These are phyloP conservation scores for Didymella glomerata DNA, from an alignment of 2,329 filamentous ascomycete genomes.

Conservation along the genomic window DNA sequence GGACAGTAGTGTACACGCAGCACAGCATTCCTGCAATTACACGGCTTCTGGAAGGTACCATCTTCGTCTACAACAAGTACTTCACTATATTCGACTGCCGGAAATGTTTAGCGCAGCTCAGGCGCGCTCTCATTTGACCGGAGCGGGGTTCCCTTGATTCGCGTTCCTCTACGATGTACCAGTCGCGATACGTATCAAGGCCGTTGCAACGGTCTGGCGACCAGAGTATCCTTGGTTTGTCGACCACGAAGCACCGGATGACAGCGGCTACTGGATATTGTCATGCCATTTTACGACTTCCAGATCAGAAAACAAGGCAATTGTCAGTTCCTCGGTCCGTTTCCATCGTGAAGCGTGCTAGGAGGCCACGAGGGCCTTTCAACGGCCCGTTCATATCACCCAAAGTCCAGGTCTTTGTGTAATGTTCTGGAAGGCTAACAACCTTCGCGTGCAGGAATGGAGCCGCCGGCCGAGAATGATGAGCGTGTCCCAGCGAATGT, in stretches of 20 bases:
- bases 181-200: neutral
- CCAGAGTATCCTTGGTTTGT: neutral
- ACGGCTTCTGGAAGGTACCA: neutral
- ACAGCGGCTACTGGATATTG: neutral
- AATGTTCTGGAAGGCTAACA: slow-evolving; percentile 11
- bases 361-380: slow-evolving; percentile 17
- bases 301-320: slow-evolving; percentile 15
- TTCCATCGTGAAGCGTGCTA: slow-evolving; percentile 14
- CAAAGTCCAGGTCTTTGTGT: slow-evolving; percentile 9
- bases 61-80: neutral
- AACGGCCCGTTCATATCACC: slow-evolving; percentile 18
- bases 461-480: slow-evolving; percentile 4
- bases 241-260: slow-evolving; percentile 1
- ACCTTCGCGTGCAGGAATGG: slow-evolving; percentile 8
- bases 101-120: too few relatives aligned
- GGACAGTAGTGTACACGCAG: neutral
- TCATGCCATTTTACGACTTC: slow-evolving; percentile 11
- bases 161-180: neutral
- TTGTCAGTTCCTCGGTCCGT: slow-evolving; percentile 9
- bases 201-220: neutral
- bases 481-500: slow-evolving; percentile 4
- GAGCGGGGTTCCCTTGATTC: neutral
- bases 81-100: neutral
- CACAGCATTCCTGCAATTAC: neutral
- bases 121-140: slow-evolving; percentile 2